A percentile compares a stretch with the other conserved stretches of the same genome.
These are phyloP conservation scores for Hanseniaspora guilliermondii DNA, from an alignment of 805 yeast genomes.

Conservation along the genomic window DNA sequence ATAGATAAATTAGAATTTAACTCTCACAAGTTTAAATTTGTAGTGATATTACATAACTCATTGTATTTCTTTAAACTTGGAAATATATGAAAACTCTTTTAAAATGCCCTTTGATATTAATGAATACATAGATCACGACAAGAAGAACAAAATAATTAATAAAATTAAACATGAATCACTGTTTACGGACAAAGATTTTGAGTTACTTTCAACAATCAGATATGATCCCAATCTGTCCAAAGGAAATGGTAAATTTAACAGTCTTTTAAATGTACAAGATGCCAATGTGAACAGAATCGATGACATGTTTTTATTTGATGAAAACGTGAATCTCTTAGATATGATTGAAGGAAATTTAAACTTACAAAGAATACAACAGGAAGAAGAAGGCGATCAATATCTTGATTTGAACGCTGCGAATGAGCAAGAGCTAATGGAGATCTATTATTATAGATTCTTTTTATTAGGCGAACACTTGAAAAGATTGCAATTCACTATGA, in stretches of 20 bases:
- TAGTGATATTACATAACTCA: too few species aligned
- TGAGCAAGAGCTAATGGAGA: constrained; percentile 14
- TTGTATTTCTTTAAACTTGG: too few species aligned
- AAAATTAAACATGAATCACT: not conserved
- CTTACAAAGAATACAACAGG: not conserved
- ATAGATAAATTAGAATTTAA: too few species aligned
- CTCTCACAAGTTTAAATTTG: too few species aligned
- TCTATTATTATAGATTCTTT: constrained; percentile 36
- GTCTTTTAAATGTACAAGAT: constrained; percentile 9
- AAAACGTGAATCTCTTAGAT: not conserved
- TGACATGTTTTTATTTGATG: not conserved
- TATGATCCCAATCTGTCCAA: constrained; percentile 49
- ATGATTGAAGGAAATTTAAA: not conserved
- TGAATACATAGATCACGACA: not conserved
- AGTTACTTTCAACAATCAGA: constrained; percentile 57
- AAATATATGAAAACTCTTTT: too few species aligned
- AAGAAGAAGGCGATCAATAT: constrained; percentile 14
- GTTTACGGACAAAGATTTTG: constrained; percentile 30
- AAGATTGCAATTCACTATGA: constrained; percentile 43
- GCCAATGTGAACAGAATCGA: not conserved
- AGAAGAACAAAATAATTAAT: not conserved
- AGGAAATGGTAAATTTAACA: not conserved
- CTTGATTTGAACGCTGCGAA: constrained; percentile 2
- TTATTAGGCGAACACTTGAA: constrained; percentile 52
- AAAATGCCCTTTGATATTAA: not conserved